Conservation (phyloP, 768 basidiomycete genomes). For the Tricholoma saponaceum region DNA sequence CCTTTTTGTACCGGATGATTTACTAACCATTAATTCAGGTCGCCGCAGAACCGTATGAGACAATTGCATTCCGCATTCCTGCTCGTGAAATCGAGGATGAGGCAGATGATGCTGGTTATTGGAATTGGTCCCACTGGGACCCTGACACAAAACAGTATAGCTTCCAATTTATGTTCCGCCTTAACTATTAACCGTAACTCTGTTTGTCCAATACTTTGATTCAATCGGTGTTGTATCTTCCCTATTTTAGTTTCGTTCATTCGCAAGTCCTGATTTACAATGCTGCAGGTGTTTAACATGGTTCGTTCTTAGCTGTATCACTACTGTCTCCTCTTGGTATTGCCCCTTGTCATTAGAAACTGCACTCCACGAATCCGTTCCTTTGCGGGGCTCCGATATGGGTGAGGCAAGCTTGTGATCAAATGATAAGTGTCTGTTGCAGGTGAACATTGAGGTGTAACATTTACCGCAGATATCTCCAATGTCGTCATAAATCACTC, state of each 20-base stretch:
- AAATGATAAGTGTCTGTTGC: not conserved
- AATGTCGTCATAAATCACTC: conserved; percentile 24
- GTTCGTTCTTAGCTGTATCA: too few species aligned
- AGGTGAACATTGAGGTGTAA: not conserved
- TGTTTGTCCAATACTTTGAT: not conserved
- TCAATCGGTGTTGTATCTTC: conserved; percentile 16
- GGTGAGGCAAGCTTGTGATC: conserved; percentile 21
- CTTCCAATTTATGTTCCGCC: conserved; percentile 95
- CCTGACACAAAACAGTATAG: conserved; percentile 98
- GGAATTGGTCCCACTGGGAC: conserved; percentile 99
- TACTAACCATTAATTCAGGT: conserved; percentile 56
- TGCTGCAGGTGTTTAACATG: not conserved
- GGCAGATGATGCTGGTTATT: conserved; percentile 82
- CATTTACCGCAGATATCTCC: conserved; percentile 22
- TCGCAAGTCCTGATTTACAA: not conserved
- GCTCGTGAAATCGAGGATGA: conserved; percentile 97
- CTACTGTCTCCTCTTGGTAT: not conserved
- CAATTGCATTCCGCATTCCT: conserved; percentile 98
- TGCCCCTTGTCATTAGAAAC: conserved; percentile 9
- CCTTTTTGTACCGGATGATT: not conserved
- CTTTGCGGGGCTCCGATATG: conserved; percentile 22
- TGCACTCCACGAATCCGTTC: conserved; percentile 23
- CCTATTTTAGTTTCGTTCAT: not conserved
- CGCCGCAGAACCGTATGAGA: conserved; percentile 99
- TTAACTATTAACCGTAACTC: conserved; percentile 33